Base-by-base conservation (phyloP, 768 basidiomycete genomes). In the Pleurotus eryngii region DNA sequence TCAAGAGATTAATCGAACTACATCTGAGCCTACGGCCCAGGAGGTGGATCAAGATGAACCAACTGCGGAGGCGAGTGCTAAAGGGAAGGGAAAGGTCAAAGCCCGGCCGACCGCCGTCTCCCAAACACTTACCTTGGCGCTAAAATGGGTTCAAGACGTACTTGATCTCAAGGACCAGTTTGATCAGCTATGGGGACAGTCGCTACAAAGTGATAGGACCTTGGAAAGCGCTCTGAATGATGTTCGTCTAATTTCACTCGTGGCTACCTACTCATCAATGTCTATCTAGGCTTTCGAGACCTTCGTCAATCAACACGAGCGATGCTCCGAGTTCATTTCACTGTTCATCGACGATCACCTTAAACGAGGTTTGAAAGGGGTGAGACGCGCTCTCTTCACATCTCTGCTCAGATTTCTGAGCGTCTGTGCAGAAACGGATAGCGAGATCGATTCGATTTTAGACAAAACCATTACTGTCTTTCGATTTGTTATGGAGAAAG, bases 391-490 rank as follows among this genome's bases (percentile, higher is more conserved):
- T n/a, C 15, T 43, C 56, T 30, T 3, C 47, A 11, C 17, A 48
- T 6, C 0, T 27, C 43, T 12, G 8, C 18, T 26, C 12, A 40
- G 24, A 17, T 22, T 57, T 58, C 40, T 60, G 57, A 47, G 57
- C 37, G 57, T 15, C 60, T 35, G 22, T 18, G 1, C 65, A 98
- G 97, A 98, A 95, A 85, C 91, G 24, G 97, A 98, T 58, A 76
- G 80, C 17, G 97, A 99, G 66, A 87, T 98, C 51, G 96, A 98
- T 63, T 69, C 70, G 35, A 83, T 96, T 4, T 75, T 99, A 59
- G 96, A 98, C 67, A 98, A 97, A 75, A 95, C 97, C 0, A 97
- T 98, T 70, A 91, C 87, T 1, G 84, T 98, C 26, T 99, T 99
- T 82, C 83, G 96, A 49, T 99, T 86, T 74, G 79, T 98, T 57